These are phyloP conservation scores for Colletotrichum karsti DNA, from an alignment of 2,329 filamentous ascomycete genomes.

Conservation along the genomic window DNA sequence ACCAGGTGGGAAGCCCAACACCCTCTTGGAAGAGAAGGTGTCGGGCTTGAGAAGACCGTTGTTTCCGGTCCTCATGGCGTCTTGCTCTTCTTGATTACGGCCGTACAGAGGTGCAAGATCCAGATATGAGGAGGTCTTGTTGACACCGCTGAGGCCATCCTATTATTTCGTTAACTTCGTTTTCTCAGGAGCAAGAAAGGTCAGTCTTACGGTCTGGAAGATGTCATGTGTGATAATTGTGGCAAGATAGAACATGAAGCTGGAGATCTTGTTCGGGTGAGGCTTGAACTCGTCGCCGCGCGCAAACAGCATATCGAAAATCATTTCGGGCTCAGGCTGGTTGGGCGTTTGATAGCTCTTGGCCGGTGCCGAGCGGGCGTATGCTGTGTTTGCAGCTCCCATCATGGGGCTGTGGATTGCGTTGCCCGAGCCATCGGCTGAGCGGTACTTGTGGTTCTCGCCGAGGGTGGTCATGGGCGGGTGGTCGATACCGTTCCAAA, in stretches of 20 bases:
- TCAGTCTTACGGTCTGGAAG: constrained; percentile 42
- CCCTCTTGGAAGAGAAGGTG: constrained; percentile 59
- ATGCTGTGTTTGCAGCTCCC: constrained; percentile 30
- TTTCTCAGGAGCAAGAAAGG: constrained; percentile 9
- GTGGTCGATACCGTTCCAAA: constrained; percentile 31
- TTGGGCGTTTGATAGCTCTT: constrained; percentile 27
- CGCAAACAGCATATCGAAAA: constrained; percentile 32
- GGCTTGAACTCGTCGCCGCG: constrained; percentile 27
- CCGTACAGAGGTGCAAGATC: constrained; percentile 61
- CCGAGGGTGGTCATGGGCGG: constrained; percentile 29
- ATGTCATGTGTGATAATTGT: constrained; percentile 62
- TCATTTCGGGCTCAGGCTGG: constrained; percentile 29
- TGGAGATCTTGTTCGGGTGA: constrained; percentile 52
- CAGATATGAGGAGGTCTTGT: constrained; percentile 53
- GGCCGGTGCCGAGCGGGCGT: constrained; percentile 28
- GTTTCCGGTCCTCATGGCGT: constrained; percentile 54
- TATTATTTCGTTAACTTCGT: constrained; percentile 15
- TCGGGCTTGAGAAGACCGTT: constrained; percentile 63
- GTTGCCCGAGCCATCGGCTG: constrained; percentile 32
- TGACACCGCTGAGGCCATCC: constrained; percentile 39
- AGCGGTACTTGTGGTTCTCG: constrained; percentile 30
- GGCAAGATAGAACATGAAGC: constrained; percentile 56
- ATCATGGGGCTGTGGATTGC: constrained; percentile 26
- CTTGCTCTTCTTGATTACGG: constrained; percentile 58
- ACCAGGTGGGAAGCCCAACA: constrained; percentile 60